A percentile compares a stretch with the other conserved stretches of the same genome.
Evolutionary conservation across 371 early-diverging fungal genomes (phyloP).

Genomic region (Lichtheimia ramosa): DNA sequence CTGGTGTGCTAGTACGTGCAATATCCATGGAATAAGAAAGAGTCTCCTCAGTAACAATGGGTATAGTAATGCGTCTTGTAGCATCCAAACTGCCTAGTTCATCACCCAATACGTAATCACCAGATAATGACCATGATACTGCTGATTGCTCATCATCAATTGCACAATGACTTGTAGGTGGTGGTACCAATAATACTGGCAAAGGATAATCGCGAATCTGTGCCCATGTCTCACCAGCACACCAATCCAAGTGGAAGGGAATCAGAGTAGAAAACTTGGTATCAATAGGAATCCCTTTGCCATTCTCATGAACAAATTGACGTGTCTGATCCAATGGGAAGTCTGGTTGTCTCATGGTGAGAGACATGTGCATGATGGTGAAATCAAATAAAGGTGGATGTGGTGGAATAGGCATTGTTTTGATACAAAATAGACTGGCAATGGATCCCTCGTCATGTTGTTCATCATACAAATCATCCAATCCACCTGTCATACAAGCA

Average conservation of each 20-base stretch:
- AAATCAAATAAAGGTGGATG: constrained; percentile 48
- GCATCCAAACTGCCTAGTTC: constrained; percentile 36
- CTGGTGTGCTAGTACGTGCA: constrained; percentile 57
- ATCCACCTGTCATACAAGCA: constrained; percentile 8
- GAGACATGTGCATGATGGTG: constrained; percentile 30
- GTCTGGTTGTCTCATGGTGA: constrained; percentile 38
- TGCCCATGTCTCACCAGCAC: constrained; percentile 40
- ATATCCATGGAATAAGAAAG: constrained; percentile 36
- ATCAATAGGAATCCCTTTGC: constrained; percentile 54
- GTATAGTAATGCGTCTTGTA: constrained; percentile 27
- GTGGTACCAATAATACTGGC: constrained; percentile 57
- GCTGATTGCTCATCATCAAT: neutral
- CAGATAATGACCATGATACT: constrained; percentile 36
- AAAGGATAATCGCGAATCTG: constrained; percentile 64
- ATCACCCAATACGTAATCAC: constrained; percentile 48
- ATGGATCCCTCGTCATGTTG: constrained; percentile 10
- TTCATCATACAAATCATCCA: constrained; percentile 16
- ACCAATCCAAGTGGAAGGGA: constrained; percentile 50
- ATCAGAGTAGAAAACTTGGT: constrained; percentile 57
- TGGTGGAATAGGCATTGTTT: constrained; percentile 21
- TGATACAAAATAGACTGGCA: constrained; percentile 24
- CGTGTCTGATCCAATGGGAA: constrained; percentile 54
- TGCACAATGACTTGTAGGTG: neutral
- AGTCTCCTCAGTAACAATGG: constrained; percentile 14
- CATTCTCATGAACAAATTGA: constrained; percentile 60